Percentiles rank a stretch among this genome's conserved stretches.
These are phyloP conservation scores for Phytopythium montanum DNA, from an alignment of 352 stramenopile genomes.

Conservation along the genomic window DNA sequence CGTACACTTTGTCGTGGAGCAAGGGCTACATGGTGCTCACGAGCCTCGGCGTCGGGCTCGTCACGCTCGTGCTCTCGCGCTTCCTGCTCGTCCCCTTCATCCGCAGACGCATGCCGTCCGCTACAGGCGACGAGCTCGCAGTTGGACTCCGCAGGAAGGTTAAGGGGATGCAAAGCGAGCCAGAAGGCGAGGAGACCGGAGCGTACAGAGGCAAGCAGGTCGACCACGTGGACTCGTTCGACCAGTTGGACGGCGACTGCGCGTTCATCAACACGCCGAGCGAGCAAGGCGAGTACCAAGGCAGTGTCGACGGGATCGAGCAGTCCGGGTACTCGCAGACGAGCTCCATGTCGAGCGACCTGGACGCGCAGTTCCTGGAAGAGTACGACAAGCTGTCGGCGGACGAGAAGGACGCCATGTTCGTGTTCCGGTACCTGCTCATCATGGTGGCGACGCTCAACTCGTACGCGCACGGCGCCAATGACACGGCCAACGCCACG, in stretches of 20 bases:
- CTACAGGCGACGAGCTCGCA: slow-evolving; percentile 13
- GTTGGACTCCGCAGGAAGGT: background rate
- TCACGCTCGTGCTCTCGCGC: slow-evolving; percentile 4
- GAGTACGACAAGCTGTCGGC: slow-evolving; percentile 24
- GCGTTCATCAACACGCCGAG: slow-evolving; percentile 12
- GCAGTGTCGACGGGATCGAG: slow-evolving; percentile 3
- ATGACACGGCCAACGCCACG: slow-evolving; percentile 80
- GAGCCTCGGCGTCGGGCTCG: slow-evolving; percentile 5
- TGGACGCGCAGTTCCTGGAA: slow-evolving; percentile 3
- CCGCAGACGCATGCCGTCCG: slow-evolving; percentile 14
- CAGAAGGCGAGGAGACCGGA: background rate
- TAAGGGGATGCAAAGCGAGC: background rate
- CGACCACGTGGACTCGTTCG: slow-evolving; percentile 1
- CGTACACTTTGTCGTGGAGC: slow-evolving; percentile 6
- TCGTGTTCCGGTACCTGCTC: slow-evolving; percentile 55
- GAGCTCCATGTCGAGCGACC: slow-evolving; percentile 2
- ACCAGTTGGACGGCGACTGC: background rate
- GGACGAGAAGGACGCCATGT: slow-evolving; percentile 34
- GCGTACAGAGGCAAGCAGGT: slow-evolving; percentile 1
- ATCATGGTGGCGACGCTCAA: slow-evolving; percentile 67
- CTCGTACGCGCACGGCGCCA: slow-evolving; percentile 75
- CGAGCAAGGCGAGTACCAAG: slow-evolving; percentile 6
- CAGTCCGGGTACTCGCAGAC: slow-evolving; percentile 2
- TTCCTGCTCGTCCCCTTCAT: slow-evolving; percentile 24
- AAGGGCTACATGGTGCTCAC: slow-evolving; percentile 9